These are phyloP conservation scores for Macrotyloma uniflorum DNA, from an alignment of 306 rosid genomes.

Conservation along the genomic window DNA sequence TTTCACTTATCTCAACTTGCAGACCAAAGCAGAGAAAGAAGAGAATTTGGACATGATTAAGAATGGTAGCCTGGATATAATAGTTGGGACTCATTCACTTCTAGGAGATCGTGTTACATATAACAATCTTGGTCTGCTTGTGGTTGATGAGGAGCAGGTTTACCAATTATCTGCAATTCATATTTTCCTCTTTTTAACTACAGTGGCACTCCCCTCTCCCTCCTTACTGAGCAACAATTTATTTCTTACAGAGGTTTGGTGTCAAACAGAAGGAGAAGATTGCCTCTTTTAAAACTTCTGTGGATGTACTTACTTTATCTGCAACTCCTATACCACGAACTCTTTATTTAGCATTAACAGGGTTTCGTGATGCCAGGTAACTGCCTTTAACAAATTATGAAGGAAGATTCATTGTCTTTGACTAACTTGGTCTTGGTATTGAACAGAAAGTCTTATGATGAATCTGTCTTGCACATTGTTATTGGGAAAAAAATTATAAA, in stretches of 20 bases:
- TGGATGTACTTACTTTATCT: slow-evolving; percentile 92
- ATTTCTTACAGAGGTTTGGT: slow-evolving; percentile 81
- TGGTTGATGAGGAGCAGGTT: slow-evolving; percentile 99
- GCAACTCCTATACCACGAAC: slow-evolving; percentile 98
- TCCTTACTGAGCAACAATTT: slow-evolving; percentile 28
- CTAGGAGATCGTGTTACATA: slow-evolving; percentile 92
- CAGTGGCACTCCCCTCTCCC: slow-evolving; percentile 13
- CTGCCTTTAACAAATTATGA: slow-evolving; percentile 31
- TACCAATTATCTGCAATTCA: slow-evolving; percentile 36
- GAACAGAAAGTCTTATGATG: neutral
- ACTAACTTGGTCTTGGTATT: slow-evolving; percentile 14
- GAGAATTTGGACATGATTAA: slow-evolving; percentile 69
- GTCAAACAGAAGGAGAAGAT: slow-evolving; percentile 97
- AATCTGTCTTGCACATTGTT: slow-evolving; percentile 13
- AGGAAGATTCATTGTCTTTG: neutral
- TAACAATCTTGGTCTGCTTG: slow-evolving; percentile 89
- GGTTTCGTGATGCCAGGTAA: slow-evolving; percentile 99
- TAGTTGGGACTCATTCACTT: slow-evolving; percentile 95
- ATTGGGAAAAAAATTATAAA: neutral
- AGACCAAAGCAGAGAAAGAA: slow-evolving; percentile 90
- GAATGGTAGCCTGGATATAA: slow-evolving; percentile 74
- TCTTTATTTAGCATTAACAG: slow-evolving; percentile 94
- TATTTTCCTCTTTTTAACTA: slow-evolving; percentile 36
- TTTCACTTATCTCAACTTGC: slow-evolving; percentile 50
- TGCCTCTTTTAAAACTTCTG: slow-evolving; percentile 91